Percentiles rank a stretch among this genome's conserved stretches.
Conservation (phyloP, 306 rosid genomes). For the Trichosanthes cucumerina region DNA sequence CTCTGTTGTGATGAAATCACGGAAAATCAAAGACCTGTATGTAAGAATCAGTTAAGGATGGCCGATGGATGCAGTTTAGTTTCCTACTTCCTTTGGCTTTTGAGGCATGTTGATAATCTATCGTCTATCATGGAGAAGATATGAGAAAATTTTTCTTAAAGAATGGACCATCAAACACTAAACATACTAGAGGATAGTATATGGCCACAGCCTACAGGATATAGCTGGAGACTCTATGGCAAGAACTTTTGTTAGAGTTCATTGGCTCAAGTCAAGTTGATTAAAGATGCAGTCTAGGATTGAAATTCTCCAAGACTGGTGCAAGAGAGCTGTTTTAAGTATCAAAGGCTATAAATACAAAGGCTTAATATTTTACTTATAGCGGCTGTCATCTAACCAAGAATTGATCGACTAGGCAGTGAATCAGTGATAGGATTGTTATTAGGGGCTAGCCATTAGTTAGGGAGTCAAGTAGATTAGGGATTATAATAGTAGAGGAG, state of each 20-base stretch:
- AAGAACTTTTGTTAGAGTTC: not conserved
- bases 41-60: conserved; percentile 10
- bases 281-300: not conserved
- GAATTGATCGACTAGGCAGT: not conserved
- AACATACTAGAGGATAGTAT: not conserved
- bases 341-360: not conserved
- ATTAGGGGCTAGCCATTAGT: not conserved
- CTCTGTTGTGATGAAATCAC: conserved; percentile 32
- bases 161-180: not conserved
- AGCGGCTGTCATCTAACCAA: not conserved
- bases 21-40: conserved; percentile 49
- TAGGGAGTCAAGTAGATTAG: not conserved
- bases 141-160: not conserved
- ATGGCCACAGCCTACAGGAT: not conserved
- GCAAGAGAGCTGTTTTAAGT: not conserved
- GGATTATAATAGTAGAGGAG: not conserved
- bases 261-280: not conserved
- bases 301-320: not conserved
- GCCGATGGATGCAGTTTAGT: not conserved
- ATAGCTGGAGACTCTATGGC: not conserved
- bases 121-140: not conserved
- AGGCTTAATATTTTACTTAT: not conserved
- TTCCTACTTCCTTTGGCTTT: not conserved
- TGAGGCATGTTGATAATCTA: not conserved
- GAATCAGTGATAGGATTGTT: not conserved